phyloP scores from a whole-genome alignment of 148 eudicot species.

The Chenopodium quinoa region DNA sequence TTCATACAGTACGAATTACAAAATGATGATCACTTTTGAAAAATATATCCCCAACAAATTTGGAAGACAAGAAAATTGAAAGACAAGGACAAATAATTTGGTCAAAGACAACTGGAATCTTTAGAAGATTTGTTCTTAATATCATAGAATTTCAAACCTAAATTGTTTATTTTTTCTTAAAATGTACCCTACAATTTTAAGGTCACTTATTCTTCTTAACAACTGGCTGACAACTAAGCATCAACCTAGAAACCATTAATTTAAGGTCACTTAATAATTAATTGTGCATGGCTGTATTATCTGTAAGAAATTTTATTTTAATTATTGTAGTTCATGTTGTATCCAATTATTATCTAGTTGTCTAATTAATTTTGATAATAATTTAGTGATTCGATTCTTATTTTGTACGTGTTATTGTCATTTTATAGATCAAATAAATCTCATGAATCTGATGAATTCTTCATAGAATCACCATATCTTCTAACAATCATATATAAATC shows the following conservation, averaged over 20 bases:
- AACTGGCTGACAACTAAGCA: slow-evolving; percentile 1
- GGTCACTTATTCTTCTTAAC: not conserved
- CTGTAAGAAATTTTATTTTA: no score
- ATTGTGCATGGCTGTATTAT: slow-evolving; percentile 2
- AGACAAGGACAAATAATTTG: not conserved
- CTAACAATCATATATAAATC: not conserved
- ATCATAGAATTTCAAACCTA: no score
- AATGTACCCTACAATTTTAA: no score
- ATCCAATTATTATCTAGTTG: not conserved
- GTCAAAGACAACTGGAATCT: slow-evolving; percentile 20
- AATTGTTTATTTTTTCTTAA: no score
- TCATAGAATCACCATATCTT: not conserved
- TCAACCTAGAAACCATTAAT: slow-evolving; percentile 7
- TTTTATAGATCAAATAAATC: not conserved
- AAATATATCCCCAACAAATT: slow-evolving; percentile 17
- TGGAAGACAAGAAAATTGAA: not conserved
- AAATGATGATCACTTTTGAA: not conserved
- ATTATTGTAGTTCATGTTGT: no score
- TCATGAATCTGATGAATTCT: not conserved
- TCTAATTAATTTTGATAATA: not conserved
- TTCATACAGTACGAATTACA: not conserved
- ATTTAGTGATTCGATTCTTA: not conserved
- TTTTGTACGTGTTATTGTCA: not conserved
- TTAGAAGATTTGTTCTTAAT: not conserved
- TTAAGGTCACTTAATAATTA: not conserved